Conservation (phyloP, 495 filamentous ascomycete genomes). For the Penicillium flavigenum region DNA sequence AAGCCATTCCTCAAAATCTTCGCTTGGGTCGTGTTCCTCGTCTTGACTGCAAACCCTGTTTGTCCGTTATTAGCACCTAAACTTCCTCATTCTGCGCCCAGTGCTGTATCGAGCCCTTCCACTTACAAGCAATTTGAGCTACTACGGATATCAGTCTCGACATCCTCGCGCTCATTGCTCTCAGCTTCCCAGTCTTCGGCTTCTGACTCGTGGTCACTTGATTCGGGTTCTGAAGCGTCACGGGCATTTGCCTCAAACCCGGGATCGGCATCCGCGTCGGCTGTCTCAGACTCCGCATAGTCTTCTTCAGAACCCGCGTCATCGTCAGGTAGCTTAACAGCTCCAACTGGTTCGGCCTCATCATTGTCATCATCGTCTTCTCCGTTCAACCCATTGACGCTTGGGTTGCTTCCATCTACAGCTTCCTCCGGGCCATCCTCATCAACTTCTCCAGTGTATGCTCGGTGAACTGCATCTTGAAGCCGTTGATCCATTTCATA, state of each 20-base stretch:
- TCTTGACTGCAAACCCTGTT: constrained; percentile 73
- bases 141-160: constrained; percentile 60
- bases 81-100: constrained; percentile 1
- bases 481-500: constrained; percentile 48
- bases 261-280: constrained; percentile 47
- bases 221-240: constrained; percentile 53
- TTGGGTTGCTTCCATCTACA: constrained; percentile 34
- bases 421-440: constrained; percentile 37
- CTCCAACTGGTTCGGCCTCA: constrained; percentile 64
- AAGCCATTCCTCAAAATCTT: constrained; percentile 85
- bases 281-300: constrained; percentile 33
- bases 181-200: constrained; percentile 65
- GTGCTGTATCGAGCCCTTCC: constrained; percentile 12
- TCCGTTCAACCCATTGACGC: constrained; percentile 33
- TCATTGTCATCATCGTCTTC: constrained; percentile 45
- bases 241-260: constrained; percentile 41
- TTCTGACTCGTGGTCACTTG: constrained; percentile 65
- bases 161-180: constrained; percentile 63
- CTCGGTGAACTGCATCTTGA: constrained; percentile 54
- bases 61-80: constrained; percentile 23
- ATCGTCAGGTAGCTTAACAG: constrained; percentile 67
- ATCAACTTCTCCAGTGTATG: constrained; percentile 52
- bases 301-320: constrained; percentile 47
- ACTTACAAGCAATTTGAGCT: constrained; percentile 68
- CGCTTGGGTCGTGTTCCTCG: constrained; percentile 81